Percentiles rank a stretch among this genome's conserved stretches.
Evolutionary conservation across 2,329 filamentous ascomycete species (phyloP).

Genomic region (Falciphora oryzae): DNA sequence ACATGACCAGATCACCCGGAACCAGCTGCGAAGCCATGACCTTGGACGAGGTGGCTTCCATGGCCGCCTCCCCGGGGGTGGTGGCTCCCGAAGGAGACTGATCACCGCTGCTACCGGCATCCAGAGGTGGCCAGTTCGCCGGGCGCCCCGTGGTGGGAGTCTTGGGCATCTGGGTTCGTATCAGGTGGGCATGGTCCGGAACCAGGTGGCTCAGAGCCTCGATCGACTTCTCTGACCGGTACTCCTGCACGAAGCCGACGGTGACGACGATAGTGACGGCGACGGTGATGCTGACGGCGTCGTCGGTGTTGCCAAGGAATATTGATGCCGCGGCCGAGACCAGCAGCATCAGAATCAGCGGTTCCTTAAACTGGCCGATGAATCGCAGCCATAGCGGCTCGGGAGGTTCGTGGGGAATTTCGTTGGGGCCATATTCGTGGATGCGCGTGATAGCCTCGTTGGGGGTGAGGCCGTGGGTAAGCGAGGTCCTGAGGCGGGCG

Average conservation of each 20-base stretch:
- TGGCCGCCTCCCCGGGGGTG: conserved; percentile 54
- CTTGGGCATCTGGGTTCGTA: conserved; percentile 51
- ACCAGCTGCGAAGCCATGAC: conserved; percentile 85
- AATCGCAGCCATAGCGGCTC: conserved; percentile 96
- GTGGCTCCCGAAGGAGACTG: conserved; percentile 43
- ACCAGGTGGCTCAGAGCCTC: conserved; percentile 92
- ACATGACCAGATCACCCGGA: conserved; percentile 86
- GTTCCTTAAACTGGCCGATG: conserved; percentile 93
- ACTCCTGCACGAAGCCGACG: conserved; percentile 96
- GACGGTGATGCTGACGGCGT: conserved; percentile 90
- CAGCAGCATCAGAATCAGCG: conserved; percentile 85
- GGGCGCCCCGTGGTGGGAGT: conserved; percentile 29
- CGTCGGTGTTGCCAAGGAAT: conserved; percentile 87
- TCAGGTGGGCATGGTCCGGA: conserved; percentile 92
- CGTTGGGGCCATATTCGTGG: conserved; percentile 63
- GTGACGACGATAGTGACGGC: conserved; percentile 96
- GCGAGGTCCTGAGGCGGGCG: conserved; percentile 71
- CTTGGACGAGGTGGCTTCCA: conserved; percentile 72
- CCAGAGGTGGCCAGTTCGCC: conserved; percentile 41
- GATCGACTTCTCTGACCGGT: conserved; percentile 93
- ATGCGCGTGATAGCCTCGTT: conserved; percentile 76
- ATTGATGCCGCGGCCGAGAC: conserved; percentile 84
- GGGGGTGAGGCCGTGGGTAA: conserved; percentile 73
- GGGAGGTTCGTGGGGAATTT: conserved; percentile 87
- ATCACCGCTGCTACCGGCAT: conserved; percentile 18